These are phyloP conservation scores for sunflower (Helianthus annuus) DNA, from an alignment of 129 eudicot species.

Conservation along the genomic window HanXRQr2.0-SUNRISE NC_035433.2:3095089-3095588, in stretches of 20 bases:
- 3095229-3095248: too few species aligned
- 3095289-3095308: too few species aligned
- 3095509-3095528: background rate
- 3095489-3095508: background rate
- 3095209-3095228: too few species aligned
- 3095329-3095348: slow-evolving; percentile 21
- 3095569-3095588: too few species aligned
- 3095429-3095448: slow-evolving; percentile 25
- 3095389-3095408: background rate
- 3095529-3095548: background rate
- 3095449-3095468: slow-evolving; percentile 22
- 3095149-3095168: slow-evolving; percentile 5
- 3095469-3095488: slow-evolving; percentile 19
- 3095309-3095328: slow-evolving; percentile 2
- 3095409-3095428: background rate
- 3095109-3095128: background rate
- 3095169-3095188: slow-evolving; percentile 18
- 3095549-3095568: too few species aligned
- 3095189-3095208: too few species aligned
- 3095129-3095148: slow-evolving; percentile 1
- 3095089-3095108: slow-evolving; percentile 20
- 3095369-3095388: slow-evolving; percentile 6
- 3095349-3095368: slow-evolving; percentile 4
- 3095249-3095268: too few species aligned
- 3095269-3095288: too few species aligned